Percentiles rank a stretch among this genome's conserved stretches.
Conservation (phyloP, 2,329 filamentous ascomycete genomes). For the Coleophoma cylindrospora region DNA sequence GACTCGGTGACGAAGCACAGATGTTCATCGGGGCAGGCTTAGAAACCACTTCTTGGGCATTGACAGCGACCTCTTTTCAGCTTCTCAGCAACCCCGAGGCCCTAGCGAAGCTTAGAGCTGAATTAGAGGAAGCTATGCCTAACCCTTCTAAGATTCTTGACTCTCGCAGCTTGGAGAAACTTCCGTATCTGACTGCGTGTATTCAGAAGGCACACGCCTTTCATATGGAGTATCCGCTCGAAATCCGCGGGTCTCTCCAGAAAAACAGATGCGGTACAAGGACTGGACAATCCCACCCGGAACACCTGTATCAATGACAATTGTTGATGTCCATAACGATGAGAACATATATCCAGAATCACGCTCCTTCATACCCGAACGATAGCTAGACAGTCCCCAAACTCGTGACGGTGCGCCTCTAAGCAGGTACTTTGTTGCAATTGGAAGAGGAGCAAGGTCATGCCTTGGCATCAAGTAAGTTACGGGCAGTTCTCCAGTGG, state of each 20-base stretch:
- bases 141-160: slow-evolving; percentile 9
- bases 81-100: slow-evolving; percentile 19
- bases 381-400: slow-evolving; percentile 29
- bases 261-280: slow-evolving; percentile 6
- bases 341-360: slow-evolving; percentile 22
- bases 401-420: slow-evolving; percentile 17
- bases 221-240: slow-evolving; percentile 6
- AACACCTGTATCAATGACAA: slow-evolving; percentile 11
- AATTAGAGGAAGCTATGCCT: slow-evolving; percentile 19
- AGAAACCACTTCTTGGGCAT: slow-evolving; percentile 29
- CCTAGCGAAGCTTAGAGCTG: slow-evolving; percentile 16
- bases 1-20: slow-evolving; percentile 32
- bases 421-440: slow-evolving; percentile 27
- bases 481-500: no score
- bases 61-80: slow-evolving; percentile 23
- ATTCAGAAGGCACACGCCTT: slow-evolving; percentile 9
- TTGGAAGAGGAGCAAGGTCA: slow-evolving; percentile 32
- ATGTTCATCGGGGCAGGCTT: slow-evolving; percentile 31
- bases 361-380: slow-evolving; percentile 25
- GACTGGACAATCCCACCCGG: slow-evolving; percentile 12
- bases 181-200: slow-evolving; percentile 29
- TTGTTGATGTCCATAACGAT: slow-evolving; percentile 21
- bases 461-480: slow-evolving; percentile 31
- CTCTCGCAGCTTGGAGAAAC: slow-evolving; percentile 31
- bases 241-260: slow-evolving; percentile 3